Percentiles rank a stretch among this genome's conserved stretches.
Conservation (phyloP, 805 yeast species). For the Sungouiella blattae region DNA sequence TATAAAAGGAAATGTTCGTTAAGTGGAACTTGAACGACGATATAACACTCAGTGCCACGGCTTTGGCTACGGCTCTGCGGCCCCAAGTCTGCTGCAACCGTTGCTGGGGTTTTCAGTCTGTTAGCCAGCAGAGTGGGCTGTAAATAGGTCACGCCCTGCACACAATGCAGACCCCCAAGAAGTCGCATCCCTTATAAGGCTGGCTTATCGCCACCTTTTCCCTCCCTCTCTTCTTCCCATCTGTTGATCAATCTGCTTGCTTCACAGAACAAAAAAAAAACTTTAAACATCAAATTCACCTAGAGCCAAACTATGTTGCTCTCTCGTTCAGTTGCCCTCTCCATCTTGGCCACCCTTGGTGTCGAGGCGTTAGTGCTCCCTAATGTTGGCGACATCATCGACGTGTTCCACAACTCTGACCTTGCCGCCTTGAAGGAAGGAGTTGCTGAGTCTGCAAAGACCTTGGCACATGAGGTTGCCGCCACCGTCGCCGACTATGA, state of each 20-base stretch:
- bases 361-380: constrained; percentile 60
- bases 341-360: constrained; percentile 40
- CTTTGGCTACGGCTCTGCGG: too few species aligned
- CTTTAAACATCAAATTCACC: background rate
- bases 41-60: too few species aligned
- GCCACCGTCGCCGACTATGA: constrained; percentile 7
- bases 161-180: too few species aligned
- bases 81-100: too few species aligned
- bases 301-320: constrained; percentile 27
- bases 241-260: constrained; percentile 2
- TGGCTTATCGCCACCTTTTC: constrained; percentile 17
- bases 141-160: too few species aligned
- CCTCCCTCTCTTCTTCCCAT: constrained; percentile 1
- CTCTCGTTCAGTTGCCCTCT: constrained; percentile 39
- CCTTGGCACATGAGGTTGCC: constrained; percentile 7
- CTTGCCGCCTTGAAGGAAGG: constrained; percentile 14
- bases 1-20: too few species aligned
- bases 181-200: constrained; percentile 8
- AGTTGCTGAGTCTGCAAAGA: constrained; percentile 8
- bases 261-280: constrained; percentile 4
- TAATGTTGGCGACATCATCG: constrained; percentile 38
- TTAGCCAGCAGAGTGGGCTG: too few species aligned
- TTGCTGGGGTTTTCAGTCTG: too few species aligned
- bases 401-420: constrained; percentile 26
- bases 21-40: too few species aligned